Base-by-base conservation (phyloP, 257 asterid genomes). In the Coffea eugenioides region DNA sequence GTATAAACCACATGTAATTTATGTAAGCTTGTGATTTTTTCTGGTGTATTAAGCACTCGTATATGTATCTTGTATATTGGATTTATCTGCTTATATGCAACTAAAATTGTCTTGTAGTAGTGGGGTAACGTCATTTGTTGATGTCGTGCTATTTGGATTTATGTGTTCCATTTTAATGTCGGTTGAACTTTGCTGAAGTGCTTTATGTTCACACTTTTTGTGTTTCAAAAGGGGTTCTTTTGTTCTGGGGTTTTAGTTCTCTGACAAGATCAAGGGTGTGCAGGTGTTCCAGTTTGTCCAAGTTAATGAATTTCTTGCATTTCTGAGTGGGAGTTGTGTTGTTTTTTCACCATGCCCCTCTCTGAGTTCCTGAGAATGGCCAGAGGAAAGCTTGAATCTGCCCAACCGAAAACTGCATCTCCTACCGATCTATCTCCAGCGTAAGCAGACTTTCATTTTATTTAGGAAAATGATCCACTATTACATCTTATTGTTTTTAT, bases 311-410 rank as follows among this genome's bases (percentile, higher is more conserved):
- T 80, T 49, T 41, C 25, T 70, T 65, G 73, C 69, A 64, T 67
- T 69, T 82, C 20, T 79, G 66, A 75, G 77, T 77, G 25, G 68
- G 70, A n/a, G 52, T 77, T 79, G 74, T 62, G 11, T 25, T 20
- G 65, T 64, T 70, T 83, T 69, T 82, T 71, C 84, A 79, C 67
- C 86, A 92, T 96, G 97, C 97, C 99, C 78, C 92, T 94, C 68
- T 90, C 92, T 5, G 98, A 96, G 91, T 92, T 91, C 43, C 83
- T 90, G 85, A 89, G 94, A 81, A 78, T 92, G 95, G 91, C 92
- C 76, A 86, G 90, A 76, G 91, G 90, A 73, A 90, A 90, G 81
- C 87, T 84, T 76, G 97, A 88, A 79, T 85, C 91, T 78, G 80
- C 82, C 59, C 90, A 86, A 56, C 91, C 78, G 75, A 88, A 64